Evolutionary conservation across 345 rosid genomes (phyloP), one percentile per base, ranked within the genome.

Genomic region (Euphorbia peplus): DNA sequence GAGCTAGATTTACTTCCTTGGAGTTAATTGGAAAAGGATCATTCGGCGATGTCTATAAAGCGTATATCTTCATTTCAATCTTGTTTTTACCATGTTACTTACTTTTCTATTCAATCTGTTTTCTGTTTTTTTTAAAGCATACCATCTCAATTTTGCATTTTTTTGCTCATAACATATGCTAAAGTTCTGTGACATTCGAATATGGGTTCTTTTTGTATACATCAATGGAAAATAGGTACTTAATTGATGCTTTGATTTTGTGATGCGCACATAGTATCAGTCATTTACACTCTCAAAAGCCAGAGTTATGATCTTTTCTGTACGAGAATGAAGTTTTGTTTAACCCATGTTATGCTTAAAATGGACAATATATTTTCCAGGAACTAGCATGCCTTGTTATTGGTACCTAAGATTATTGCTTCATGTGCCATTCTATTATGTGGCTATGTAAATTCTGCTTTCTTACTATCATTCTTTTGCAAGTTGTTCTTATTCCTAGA

Each of bases 11-110:
- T 81, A 87, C 82, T 76, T 87, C 90, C 44, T 76, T 83, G 66
- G 95, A 95, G 86, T 84, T 91, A 76, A 95, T 95, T 5, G 99
- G 99, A 11, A 84, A 92, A 86, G 99, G 99, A 65, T 95, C 99
- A 1, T 95, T 95, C 47, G 99, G 99, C 1, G 99, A 95, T 55
- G 99, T 95, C 66, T 95, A 91, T 80, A 95, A 91, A 87, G 99
- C 95, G 99, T 95, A 82, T 71, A 29, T 59, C n/a, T 52, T 30
- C 15, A 32, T 12, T 51, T 59, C 26, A 64, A 32, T 44, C 32
- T 25, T 44, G 19, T 10, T n/a, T n/a, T n/a, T n/a, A 41, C 14
- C 15, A 28, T 46, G 32, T 32, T 19, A 46, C 11, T 55, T 18
- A 52, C 11, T 2, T 37, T n/a, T 42, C 53, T 14, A 19, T 53